phyloP scores from a whole-genome alignment of 306 rosid genomes.

The Lablab purpureus region DNA sequence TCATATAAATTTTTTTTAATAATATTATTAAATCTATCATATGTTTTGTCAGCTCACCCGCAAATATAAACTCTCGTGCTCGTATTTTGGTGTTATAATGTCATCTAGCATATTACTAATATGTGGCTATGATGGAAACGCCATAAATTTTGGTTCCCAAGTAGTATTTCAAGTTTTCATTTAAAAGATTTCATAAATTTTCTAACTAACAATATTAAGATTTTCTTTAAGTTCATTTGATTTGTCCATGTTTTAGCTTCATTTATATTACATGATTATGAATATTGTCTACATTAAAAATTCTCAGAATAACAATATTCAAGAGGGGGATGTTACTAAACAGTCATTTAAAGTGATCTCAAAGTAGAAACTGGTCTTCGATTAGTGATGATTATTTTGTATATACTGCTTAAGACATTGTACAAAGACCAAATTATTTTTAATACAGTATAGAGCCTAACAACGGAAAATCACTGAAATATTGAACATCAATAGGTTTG shows the following conservation, averaged over 20 bases:
- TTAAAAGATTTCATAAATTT: neutral
- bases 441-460: neutral
- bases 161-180: neutral
- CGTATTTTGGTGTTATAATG: too few relatives aligned
- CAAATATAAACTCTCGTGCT: too few relatives aligned
- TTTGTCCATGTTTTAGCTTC: neutral
- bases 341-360: neutral
- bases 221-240: neutral
- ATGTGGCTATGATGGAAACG: too few relatives aligned
- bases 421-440: neutral
- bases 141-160: slow-evolving; percentile 1
- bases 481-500: neutral
- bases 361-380: neutral
- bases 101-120: too few relatives aligned
- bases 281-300: neutral
- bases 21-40: too few relatives aligned
- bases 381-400: neutral
- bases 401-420: neutral
- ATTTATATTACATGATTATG: neutral
- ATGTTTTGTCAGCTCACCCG: too few relatives aligned
- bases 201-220: neutral
- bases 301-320: neutral
- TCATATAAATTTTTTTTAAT: too few relatives aligned
- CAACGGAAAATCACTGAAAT: neutral
- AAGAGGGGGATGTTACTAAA: neutral